Evolutionary conservation across 2,329 filamentous ascomycete species (phyloP).

Genomic region (Lachnellula occidentalis): DNA sequence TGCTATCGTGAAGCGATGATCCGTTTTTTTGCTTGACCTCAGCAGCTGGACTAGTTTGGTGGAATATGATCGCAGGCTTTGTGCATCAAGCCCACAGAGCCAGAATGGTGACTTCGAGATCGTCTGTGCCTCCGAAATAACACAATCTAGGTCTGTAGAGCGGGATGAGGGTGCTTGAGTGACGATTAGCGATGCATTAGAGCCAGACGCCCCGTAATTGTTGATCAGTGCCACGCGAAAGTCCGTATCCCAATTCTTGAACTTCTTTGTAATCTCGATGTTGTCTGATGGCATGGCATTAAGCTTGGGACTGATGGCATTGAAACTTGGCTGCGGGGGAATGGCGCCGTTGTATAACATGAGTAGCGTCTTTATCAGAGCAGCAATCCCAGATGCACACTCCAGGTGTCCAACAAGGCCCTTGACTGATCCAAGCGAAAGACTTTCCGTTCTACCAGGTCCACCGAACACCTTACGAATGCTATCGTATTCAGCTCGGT

Average conservation of each 20-base stretch:
- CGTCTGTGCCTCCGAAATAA: not conserved
- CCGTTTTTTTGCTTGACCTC: slow-evolving; percentile 11
- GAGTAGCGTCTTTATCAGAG: not conserved
- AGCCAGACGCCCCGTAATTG: not conserved
- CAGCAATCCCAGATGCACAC: not conserved
- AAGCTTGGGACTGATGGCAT: not conserved
- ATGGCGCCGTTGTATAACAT: not conserved
- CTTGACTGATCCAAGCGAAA: not conserved
- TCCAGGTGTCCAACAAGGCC: not conserved
- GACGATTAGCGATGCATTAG: not conserved
- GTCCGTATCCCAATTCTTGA: not conserved
- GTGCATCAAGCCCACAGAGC: slow-evolving; percentile 19
- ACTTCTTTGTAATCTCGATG: not conserved
- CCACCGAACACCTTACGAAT: not conserved
- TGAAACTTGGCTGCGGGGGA: not conserved
- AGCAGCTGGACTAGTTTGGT: slow-evolving; percentile 7
- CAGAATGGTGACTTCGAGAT: not conserved
- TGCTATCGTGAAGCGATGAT: slow-evolving; percentile 10
- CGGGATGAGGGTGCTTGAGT: not conserved
- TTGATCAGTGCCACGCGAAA: not conserved
- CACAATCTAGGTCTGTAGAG: not conserved
- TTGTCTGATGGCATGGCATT: not conserved
- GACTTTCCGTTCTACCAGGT: not conserved
- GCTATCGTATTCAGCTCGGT: slow-evolving; percentile 6
- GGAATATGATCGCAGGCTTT: slow-evolving; percentile 19